A percentile compares a stretch with the other conserved stretches of the same genome.
Conservation (phyloP, 2,329 filamentous ascomycete genomes). For the Hymenotorrendiella dingleyae region DNA sequence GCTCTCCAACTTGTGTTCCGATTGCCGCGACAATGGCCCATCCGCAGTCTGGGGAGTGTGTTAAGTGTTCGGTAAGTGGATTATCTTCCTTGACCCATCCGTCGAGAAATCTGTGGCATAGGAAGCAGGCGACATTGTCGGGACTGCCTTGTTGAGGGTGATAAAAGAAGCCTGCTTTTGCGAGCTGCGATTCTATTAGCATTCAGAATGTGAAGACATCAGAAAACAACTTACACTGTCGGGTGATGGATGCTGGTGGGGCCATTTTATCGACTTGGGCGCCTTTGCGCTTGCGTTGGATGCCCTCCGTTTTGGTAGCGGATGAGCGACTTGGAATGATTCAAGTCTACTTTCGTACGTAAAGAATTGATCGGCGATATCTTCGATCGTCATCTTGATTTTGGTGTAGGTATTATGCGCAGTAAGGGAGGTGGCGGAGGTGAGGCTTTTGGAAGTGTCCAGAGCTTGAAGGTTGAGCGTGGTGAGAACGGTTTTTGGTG, state of each 20-base stretch:
- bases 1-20: slow-evolving; percentile 55
- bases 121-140: slow-evolving; percentile 87
- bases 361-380: slow-evolving; percentile 42
- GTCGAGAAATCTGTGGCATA: slow-evolving; percentile 77
- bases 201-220: not conserved
- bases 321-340: slow-evolving; percentile 66
- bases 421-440: not conserved
- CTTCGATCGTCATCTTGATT: slow-evolving; percentile 24
- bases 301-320: slow-evolving; percentile 60
- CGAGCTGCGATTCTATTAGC: slow-evolving; percentile 53
- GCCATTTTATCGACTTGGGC: slow-evolving; percentile 64
- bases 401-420: not conserved
- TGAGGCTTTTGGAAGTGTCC: not conserved
- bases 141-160: slow-evolving; percentile 66
- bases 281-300: slow-evolving; percentile 58
- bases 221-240: slow-evolving; percentile 47
- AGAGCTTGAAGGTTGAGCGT: too few species aligned
- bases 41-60: slow-evolving; percentile 74
- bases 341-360: slow-evolving; percentile 72
- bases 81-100: slow-evolving; percentile 89
- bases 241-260: slow-evolving; percentile 62
- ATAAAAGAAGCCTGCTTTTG: slow-evolving; percentile 87
- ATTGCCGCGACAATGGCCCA: slow-evolving; percentile 72
- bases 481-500: too few species aligned
- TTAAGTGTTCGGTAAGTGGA: slow-evolving; percentile 77